phyloP scores from a whole-genome alignment of 2,329 filamentous ascomycete species.

The Aureobasidium sp. region DNA sequence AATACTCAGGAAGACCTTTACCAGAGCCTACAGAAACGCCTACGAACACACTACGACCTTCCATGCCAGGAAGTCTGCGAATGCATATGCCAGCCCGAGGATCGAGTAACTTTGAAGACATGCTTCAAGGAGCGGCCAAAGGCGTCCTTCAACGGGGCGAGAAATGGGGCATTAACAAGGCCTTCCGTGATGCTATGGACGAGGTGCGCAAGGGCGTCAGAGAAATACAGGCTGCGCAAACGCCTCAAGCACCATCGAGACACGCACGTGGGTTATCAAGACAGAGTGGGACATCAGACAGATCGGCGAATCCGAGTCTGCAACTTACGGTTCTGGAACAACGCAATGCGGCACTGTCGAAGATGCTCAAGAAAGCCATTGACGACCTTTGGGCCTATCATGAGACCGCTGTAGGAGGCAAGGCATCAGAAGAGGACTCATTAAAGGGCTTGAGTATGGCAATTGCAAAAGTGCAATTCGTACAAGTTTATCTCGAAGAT shows the following conservation, averaged over 20 bases:
- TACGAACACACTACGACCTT: constrained; percentile 14
- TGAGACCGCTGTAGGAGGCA: constrained; percentile 33
- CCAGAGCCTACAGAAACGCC: constrained; percentile 18
- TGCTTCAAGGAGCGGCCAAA: constrained; percentile 70
- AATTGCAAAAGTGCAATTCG: constrained; percentile 43
- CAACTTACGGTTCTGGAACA: constrained; percentile 47
- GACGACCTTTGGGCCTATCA: constrained; percentile 54
- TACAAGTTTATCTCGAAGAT: constrained; percentile 43
- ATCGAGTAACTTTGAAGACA: constrained; percentile 54
- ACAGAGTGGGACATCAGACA: neutral
- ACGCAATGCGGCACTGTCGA: constrained; percentile 58
- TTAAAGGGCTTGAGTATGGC: constrained; percentile 37
- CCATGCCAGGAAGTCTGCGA: neutral
- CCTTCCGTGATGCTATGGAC: constrained; percentile 67
- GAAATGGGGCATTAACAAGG: constrained; percentile 70
- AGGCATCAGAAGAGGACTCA: constrained; percentile 25
- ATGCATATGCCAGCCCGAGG: neutral
- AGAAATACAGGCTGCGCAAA: constrained; percentile 45
- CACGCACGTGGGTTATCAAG: constrained; percentile 11
- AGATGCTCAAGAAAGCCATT: constrained; percentile 60
- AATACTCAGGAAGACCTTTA: constrained; percentile 52
- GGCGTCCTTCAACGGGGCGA: constrained; percentile 65
- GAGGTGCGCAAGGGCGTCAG: constrained; percentile 72
- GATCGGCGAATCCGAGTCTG: constrained; percentile 28
- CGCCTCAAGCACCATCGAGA: constrained; percentile 25